Percentiles rank a stretch among this genome's conserved stretches.
Evolutionary conservation across 352 stramenopile genomes (phyloP).

Genomic region (Phytophthora foliorum): DNA sequence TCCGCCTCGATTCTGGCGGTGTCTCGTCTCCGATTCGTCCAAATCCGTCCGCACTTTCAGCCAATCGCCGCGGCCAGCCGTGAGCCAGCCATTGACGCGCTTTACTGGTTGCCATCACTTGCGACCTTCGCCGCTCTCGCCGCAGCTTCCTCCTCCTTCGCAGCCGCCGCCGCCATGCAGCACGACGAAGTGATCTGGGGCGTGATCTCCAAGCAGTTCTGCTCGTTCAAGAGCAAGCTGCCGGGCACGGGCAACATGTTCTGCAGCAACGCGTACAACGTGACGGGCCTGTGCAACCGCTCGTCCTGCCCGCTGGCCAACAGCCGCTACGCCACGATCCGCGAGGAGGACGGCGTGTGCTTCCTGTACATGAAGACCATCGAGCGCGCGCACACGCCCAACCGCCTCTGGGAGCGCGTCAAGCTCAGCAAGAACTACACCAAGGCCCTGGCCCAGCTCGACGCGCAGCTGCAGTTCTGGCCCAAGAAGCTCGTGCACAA

Average conservation of each 20-base stretch:
- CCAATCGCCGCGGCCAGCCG: conserved; percentile 11
- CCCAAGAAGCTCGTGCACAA: conserved; percentile 98
- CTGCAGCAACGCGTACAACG: conserved; percentile 98
- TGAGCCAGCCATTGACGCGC: conserved; percentile 6
- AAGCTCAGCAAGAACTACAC: conserved; percentile 98
- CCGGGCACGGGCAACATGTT: conserved; percentile 94
- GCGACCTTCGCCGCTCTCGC: too few relatives aligned
- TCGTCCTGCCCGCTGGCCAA: conserved; percentile 98
- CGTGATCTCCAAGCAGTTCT: conserved; percentile 99
- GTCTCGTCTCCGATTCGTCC: conserved; percentile 12
- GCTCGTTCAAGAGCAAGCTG: conserved; percentile 98
- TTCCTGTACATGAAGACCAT: conserved; percentile 99
- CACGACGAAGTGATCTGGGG: conserved; percentile 99
- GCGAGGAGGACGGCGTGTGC: conserved; percentile 96
- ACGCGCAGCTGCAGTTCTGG: conserved; percentile 98
- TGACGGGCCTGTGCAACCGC: conserved; percentile 98
- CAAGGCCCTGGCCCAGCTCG: conserved; percentile 95
- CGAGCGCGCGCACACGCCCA: conserved; percentile 98
- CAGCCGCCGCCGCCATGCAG: conserved; percentile 76
- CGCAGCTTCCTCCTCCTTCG: neutral
- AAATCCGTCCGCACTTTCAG: conserved; percentile 10
- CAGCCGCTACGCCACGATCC: conserved; percentile 98
- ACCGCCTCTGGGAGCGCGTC: conserved; percentile 99
- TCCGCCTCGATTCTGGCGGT: conserved; percentile 3
- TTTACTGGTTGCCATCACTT: conserved; percentile 45